Base-by-base conservation (phyloP, 2,329 filamentous ascomycete species). In the Stemphylium lycopersici region DNA sequence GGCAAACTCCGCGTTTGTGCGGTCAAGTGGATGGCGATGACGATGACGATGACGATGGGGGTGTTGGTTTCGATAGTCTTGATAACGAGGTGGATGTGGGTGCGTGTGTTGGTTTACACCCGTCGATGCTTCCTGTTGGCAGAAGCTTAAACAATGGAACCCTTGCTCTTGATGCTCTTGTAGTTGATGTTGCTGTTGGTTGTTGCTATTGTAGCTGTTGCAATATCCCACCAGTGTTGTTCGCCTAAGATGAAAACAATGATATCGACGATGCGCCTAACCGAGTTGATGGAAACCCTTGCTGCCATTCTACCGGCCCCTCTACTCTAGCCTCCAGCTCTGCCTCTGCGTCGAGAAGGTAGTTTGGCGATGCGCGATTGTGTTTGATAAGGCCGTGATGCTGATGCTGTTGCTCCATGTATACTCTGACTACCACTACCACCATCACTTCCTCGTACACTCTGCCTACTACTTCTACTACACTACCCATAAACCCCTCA, bases 351-450 rank as follows among this genome's bases (percentile, higher is more conserved):
- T 39, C 41, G 33, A 4, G 34, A 24, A 24, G 29, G 26, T 16
- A 43, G 34, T 41, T 58, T 60, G 26, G 38, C 31, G 6, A 60
- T 31, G 20, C 52, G 45, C 6, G 46, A 48, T 20, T 29, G 31
- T 8, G 46, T 45, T 20, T 29, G 31, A 6, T 26, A 26, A 4
- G 38, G 31, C 18, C 32, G 40, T 47, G 3, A 31, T 20, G 2
- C 33, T 41, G 16, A 1, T 20, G 16, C 16, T 24, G 22, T 4
- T 24, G 22, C 6, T 24, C 12, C 36, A 20, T 20, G 36, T 20
- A 38, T 11, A 38, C 5, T 38, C 36, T 38, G 36, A 38, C 36
- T 22, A 34, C 36, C 16, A 20, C 36, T 12, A 18, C 34, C 16
- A n/a, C n/a, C n/a, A n/a, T n/a, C n/a, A n/a, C n/a, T n/a, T n/a